Evolutionary conservation across 2,329 filamentous ascomycete species (phyloP).

Genomic region (Fusarium pininemorale): DNA sequence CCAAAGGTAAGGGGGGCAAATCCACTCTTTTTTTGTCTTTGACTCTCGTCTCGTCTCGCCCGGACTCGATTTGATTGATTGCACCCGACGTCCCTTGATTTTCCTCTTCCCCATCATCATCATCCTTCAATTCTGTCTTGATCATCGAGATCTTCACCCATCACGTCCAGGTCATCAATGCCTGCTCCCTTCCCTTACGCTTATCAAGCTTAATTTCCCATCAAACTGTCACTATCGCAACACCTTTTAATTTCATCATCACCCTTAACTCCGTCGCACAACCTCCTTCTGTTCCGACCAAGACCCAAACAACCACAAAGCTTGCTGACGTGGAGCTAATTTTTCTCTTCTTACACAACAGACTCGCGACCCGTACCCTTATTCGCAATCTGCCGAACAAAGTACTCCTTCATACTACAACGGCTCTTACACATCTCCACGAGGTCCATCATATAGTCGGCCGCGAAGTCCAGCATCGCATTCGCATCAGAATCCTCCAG

Average conservation of each 20-base stretch:
- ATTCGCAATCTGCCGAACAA: slow-evolving; percentile 56
- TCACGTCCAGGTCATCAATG: slow-evolving; percentile 37
- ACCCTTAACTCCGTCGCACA: slow-evolving; percentile 26
- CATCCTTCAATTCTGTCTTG: slow-evolving; percentile 26
- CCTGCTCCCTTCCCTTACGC: slow-evolving; percentile 24
- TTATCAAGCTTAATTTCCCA: slow-evolving; percentile 17
- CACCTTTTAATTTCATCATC: slow-evolving; percentile 37
- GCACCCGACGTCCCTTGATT: slow-evolving; percentile 29
- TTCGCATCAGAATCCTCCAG: slow-evolving; percentile 56
- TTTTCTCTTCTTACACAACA: slow-evolving; percentile 44
- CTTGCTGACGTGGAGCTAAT: slow-evolving; percentile 43
- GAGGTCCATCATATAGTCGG: slow-evolving; percentile 53
- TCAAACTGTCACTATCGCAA: slow-evolving; percentile 17
- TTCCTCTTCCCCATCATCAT: slow-evolving; percentile 27
- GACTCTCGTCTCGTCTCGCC: slow-evolving; percentile 34
- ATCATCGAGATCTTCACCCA: slow-evolving; percentile 14
- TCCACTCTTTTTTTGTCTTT: slow-evolving; percentile 44
- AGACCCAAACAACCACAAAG: slow-evolving; percentile 24
- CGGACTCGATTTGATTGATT: slow-evolving; percentile 33
- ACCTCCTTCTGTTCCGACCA: slow-evolving; percentile 22
- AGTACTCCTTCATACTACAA: slow-evolving; percentile 58
- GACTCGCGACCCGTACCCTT: slow-evolving; percentile 62
- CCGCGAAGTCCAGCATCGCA: slow-evolving; percentile 62
- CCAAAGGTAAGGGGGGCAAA: slow-evolving; percentile 58
- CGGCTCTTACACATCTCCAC: slow-evolving; percentile 60